Evolutionary conservation across 75 land plant genomes (phyloP).

Genomic region (Larix kaempferi): DNA sequence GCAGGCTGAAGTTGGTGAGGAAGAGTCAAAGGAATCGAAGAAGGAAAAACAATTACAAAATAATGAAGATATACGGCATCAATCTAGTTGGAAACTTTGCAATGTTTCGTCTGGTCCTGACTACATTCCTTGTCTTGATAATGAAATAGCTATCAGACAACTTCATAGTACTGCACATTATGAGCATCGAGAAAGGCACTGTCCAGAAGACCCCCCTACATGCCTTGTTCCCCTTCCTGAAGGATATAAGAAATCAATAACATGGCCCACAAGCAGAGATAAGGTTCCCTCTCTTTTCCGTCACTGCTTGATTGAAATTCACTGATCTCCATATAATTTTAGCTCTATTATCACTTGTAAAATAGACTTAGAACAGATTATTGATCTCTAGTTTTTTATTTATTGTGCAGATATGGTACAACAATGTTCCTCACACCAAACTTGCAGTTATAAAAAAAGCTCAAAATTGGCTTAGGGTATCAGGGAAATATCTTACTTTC

Average conservation of each 20-base stretch:
- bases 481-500: slow-evolving; percentile 54
- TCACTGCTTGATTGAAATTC: not conserved
- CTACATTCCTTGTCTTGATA: slow-evolving; percentile 75
- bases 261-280: slow-evolving; percentile 66
- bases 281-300: slow-evolving; percentile 22
- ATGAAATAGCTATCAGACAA: slow-evolving; percentile 39
- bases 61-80: slow-evolving; percentile 6
- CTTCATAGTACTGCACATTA: slow-evolving; percentile 32
- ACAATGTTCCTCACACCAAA: slow-evolving; percentile 62
- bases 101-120: slow-evolving; percentile 66
- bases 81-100: slow-evolving; percentile 72
- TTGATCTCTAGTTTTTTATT: slow-evolving; percentile 2
- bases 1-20: slow-evolving; percentile 9
- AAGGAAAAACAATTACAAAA: slow-evolving; percentile 6
- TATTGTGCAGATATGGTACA: slow-evolving; percentile 57
- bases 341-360: not conserved
- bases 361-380: not conserved
- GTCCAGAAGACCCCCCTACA: slow-evolving; percentile 50
- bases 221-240: slow-evolving; percentile 66
- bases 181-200: slow-evolving; percentile 71
- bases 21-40: slow-evolving; percentile 1
- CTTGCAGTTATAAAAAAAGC: slow-evolving; percentile 57
- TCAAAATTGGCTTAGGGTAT: slow-evolving; percentile 70
- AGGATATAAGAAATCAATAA: slow-evolving; percentile 45
- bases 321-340: not conserved